Evolutionary conservation across 1,284 basidiomycete genomes (phyloP), one percentile per base, ranked within the genome.

Genomic region (Cerioporus squamosus): DNA sequence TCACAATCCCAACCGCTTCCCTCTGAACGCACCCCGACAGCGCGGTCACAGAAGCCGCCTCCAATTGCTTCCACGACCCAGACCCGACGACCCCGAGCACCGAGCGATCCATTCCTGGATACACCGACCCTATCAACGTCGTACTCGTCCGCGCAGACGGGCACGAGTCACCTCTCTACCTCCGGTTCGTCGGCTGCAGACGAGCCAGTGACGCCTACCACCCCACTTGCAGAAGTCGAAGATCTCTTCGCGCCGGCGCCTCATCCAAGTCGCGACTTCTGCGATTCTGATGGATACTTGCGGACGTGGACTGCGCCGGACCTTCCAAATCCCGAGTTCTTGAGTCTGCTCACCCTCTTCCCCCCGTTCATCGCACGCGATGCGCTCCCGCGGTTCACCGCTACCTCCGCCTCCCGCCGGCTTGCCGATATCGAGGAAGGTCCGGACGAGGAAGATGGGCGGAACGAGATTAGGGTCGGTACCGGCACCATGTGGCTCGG

Each of bases 31-130:
- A 60, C 68, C 62, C 73, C 71, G 65, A 74, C 76, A 54, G 56
- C 66, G 31, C 71, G 66, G 51, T 60, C 70, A 18, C 63, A 70
- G 61, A 76, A 77, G 63, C 68, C 74, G 33, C 69, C 75, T 42
- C 75, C 73, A 55, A 78, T 76, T 55, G 68, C 75, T 40, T 68
- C 75, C 59, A 74, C 74, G 59, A 74, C 80, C 47, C 77, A 79
- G 59, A 77, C 81, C 52, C 87, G 84, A 69, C 87, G 89, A 62
- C 77, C 83, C 10, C 81, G 89, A 63, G 89, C 89, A 53, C 83
- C 90, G 12, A 90, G 88, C 66, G 90, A 92, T 71, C 90, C 90
- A 58, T 92, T 92, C 72, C 73, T 89, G 61, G 90, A 92, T 67
- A 86, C 87, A 49, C 85, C 87, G 17, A 58, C 78, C 17, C 76